phyloP scores from a whole-genome alignment of 2,329 filamentous ascomycete species.

The Colletotrichum tamarilloi region DNA sequence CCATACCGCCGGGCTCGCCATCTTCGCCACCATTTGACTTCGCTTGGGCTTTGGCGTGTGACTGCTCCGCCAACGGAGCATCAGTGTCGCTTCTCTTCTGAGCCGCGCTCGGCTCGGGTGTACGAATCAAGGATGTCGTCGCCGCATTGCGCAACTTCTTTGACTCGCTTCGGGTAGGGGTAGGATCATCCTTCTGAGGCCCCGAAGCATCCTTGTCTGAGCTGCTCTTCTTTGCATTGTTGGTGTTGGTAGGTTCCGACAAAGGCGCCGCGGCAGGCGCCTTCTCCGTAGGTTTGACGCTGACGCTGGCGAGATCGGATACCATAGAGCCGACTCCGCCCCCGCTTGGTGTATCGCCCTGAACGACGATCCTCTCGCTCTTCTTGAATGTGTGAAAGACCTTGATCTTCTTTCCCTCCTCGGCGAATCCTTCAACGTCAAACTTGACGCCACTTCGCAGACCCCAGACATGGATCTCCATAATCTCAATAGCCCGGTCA shows the following conservation, averaged over 20 bases:
- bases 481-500: slow-evolving; percentile 84
- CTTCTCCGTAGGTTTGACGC: slow-evolving; percentile 45
- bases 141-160: slow-evolving; percentile 40
- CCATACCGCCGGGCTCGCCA: slow-evolving; percentile 70
- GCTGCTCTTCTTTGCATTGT: slow-evolving; percentile 32
- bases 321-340: slow-evolving; percentile 62
- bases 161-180: slow-evolving; percentile 33
- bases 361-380: slow-evolving; percentile 77
- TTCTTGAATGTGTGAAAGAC: slow-evolving; percentile 83
- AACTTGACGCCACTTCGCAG: slow-evolving; percentile 89
- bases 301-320: slow-evolving; percentile 62
- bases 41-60: slow-evolving; percentile 13
- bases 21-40: slow-evolving; percentile 10
- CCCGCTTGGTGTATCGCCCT: slow-evolving; percentile 64
- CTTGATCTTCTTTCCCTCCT: slow-evolving; percentile 91
- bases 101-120: not conserved
- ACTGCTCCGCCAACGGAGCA: not conserved
- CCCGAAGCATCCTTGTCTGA: slow-evolving; percentile 28
- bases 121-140: slow-evolving; percentile 48
- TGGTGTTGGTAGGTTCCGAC: slow-evolving; percentile 41
- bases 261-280: slow-evolving; percentile 49
- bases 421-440: slow-evolving; percentile 83
- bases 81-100: slow-evolving; percentile 28
- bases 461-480: slow-evolving; percentile 92
- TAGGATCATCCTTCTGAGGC: not conserved